Evolutionary conservation across 208 protist species (phyloP).

Genomic region (Wallacemonas sp.): DNA sequence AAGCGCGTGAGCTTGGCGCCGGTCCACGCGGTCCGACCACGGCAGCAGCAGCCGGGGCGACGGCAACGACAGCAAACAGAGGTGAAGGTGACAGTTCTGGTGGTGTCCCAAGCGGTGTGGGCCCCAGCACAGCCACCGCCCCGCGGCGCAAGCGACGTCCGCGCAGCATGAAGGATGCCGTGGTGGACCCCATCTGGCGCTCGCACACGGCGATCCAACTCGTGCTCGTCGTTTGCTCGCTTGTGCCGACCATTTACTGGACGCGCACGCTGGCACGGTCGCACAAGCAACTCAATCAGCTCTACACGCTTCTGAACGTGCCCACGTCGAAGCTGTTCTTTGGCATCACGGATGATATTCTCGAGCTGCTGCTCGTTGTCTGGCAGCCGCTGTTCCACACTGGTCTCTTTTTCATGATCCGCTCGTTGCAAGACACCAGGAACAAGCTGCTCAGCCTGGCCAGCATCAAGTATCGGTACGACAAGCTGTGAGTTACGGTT

Average conservation of each 20-base stretch:
- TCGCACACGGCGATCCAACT: conserved; percentile 9
- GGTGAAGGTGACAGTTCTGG: too few relatives aligned
- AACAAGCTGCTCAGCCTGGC: conserved; percentile 55
- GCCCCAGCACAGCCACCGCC: too few relatives aligned
- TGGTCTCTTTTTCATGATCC: conserved; percentile 34
- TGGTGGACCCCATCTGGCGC: conserved; percentile 5
- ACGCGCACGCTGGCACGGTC: not conserved
- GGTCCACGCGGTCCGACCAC: not conserved
- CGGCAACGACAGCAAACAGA: not conserved
- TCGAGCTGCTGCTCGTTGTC: conserved; percentile 55
- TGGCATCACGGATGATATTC: conserved; percentile 21
- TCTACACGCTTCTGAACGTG: not conserved
- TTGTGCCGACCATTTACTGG: conserved; percentile 15
- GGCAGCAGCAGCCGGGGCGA: not conserved
- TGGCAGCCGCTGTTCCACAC: conserved; percentile 82
- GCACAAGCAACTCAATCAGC: conserved; percentile 18
- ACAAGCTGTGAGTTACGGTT: conserved; percentile 43
- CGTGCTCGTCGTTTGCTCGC: conserved; percentile 1
- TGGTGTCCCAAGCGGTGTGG: too few relatives aligned
- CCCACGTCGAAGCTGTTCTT: conserved; percentile 17
- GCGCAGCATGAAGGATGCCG: conserved; percentile 10
- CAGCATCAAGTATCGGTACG: conserved; percentile 62
- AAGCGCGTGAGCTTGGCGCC: conserved; percentile 4
- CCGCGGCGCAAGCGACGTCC: not conserved
- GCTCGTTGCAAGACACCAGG: conserved; percentile 42